A percentile compares a stretch with the other conserved stretches of the same genome.
phyloP scores from a whole-genome alignment of 31 red algal genomes.

The Porphyra umbilicalis region DNA sequence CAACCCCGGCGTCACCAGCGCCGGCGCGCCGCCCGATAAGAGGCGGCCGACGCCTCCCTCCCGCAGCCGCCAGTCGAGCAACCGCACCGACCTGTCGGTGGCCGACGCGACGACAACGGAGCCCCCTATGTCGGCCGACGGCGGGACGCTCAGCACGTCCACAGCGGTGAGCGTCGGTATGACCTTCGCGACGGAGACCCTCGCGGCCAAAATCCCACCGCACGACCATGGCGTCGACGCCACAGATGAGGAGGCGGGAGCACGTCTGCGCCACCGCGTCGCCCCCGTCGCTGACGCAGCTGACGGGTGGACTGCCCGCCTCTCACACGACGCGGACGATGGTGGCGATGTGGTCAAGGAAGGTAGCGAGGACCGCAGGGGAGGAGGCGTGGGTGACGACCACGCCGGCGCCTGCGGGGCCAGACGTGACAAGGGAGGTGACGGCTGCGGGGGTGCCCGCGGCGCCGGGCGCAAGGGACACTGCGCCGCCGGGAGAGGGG shows the following conservation, averaged over 20 bases:
- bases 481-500: not conserved
- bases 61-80: not conserved
- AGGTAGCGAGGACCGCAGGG: not conserved
- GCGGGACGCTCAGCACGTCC: not conserved
- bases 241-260: not conserved
- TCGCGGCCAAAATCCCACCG: not conserved
- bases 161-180: not conserved
- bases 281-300: not conserved
- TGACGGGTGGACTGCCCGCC: not conserved
- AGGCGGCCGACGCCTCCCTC: not conserved
- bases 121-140: not conserved
- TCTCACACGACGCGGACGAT: not conserved
- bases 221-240: not conserved
- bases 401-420: not conserved
- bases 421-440: not conserved
- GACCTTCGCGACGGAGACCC: not conserved
- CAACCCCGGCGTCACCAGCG: not conserved
- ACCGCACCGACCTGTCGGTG: not conserved
- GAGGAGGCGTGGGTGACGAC: not conserved
- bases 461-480: not conserved
- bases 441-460: no score
- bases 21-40: not conserved
- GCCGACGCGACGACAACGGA: not conserved
- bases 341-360: not conserved
- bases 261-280: not conserved